Conservation (phyloP, 2,329 filamentous ascomycete species). For the Colletotrichum plurivorum region DNA sequence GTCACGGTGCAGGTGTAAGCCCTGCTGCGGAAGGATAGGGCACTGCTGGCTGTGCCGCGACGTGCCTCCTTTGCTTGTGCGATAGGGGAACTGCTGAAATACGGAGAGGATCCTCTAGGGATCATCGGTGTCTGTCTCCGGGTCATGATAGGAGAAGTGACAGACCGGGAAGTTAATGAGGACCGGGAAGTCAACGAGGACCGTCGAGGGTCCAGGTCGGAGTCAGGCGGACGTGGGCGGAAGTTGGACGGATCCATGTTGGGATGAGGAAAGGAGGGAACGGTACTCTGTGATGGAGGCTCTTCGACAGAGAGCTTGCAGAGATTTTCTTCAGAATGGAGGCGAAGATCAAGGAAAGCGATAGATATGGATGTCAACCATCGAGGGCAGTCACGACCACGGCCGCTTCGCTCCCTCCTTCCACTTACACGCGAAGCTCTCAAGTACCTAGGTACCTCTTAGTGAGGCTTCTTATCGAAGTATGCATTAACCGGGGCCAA, state of each 20-base stretch:
- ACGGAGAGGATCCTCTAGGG: conserved; percentile 12
- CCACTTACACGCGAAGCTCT: conserved; percentile 29
- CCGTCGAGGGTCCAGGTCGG: background rate
- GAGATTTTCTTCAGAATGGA: background rate
- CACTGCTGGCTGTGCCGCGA: conserved; percentile 40
- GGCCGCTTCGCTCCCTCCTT: background rate
- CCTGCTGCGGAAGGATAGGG: background rate
- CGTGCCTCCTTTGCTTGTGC: conserved; percentile 35
- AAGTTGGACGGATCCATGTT: too few species aligned
- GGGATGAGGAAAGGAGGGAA: too few species aligned
- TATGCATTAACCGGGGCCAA: conserved; percentile 22
- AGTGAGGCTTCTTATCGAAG: too few species aligned
- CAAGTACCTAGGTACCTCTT: too few species aligned
- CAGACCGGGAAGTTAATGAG: too few species aligned
- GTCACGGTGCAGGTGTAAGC: background rate
- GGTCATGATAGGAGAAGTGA: background rate
- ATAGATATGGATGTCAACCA: background rate
- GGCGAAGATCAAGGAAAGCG: background rate
- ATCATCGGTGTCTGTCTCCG: background rate
- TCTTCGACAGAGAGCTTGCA: too few species aligned
- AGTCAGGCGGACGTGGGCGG: background rate
- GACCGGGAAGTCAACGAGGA: background rate
- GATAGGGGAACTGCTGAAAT: conserved; percentile 7
- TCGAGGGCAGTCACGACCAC: background rate
- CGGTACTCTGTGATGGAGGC: too few species aligned